These are phyloP conservation scores for Hypoxylon sp. DNA, from an alignment of 2,329 filamentous ascomycete species.

Conservation along the genomic window DNA sequence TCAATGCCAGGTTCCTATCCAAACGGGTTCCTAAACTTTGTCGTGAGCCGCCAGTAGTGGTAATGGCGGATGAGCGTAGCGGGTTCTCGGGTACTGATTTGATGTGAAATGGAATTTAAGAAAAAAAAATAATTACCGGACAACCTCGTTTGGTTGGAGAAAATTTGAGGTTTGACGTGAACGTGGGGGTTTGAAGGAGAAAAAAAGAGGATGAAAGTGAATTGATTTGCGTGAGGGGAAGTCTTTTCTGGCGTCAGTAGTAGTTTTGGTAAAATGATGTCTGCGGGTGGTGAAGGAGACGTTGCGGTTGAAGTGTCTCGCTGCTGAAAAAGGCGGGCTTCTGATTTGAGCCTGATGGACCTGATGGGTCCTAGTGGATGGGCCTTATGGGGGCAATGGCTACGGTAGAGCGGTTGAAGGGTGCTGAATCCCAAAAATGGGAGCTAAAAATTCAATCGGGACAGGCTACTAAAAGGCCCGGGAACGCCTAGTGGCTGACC, in stretches of 20 bases:
- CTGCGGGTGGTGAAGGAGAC: slow-evolving; percentile 30
- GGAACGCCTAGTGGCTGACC: slow-evolving; percentile 44
- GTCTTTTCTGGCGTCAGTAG: slow-evolving; percentile 43
- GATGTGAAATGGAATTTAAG: slow-evolving; percentile 25
- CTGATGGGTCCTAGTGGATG: slow-evolving; percentile 7
- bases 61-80: slow-evolving; percentile 29
- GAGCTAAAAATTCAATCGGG: slow-evolving; percentile 44
- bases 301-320: slow-evolving; percentile 36
- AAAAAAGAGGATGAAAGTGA: slow-evolving; percentile 21
- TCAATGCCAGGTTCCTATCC: slow-evolving; percentile 47
- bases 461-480: slow-evolving; percentile 43
- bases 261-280: slow-evolving; percentile 43
- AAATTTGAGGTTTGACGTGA: slow-evolving; percentile 43
- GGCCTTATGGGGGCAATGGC: slow-evolving; percentile 7
- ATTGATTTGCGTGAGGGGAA: slow-evolving; percentile 47
- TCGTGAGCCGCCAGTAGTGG: slow-evolving; percentile 33
- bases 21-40: slow-evolving; percentile 37
- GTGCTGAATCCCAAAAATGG: slow-evolving; percentile 36
- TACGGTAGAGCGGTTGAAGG: slow-evolving; percentile 15
- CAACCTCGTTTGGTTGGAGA: slow-evolving; percentile 41
- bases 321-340: slow-evolving; percentile 44
- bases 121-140: slow-evolving; percentile 32
- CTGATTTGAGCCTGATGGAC: slow-evolving; percentile 40
- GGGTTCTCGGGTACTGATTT: slow-evolving; percentile 23
- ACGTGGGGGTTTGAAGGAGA: slow-evolving; percentile 39